Conservation (phyloP, 371 early-diverging fungal genomes). For the Mortierella sp. region DNA sequence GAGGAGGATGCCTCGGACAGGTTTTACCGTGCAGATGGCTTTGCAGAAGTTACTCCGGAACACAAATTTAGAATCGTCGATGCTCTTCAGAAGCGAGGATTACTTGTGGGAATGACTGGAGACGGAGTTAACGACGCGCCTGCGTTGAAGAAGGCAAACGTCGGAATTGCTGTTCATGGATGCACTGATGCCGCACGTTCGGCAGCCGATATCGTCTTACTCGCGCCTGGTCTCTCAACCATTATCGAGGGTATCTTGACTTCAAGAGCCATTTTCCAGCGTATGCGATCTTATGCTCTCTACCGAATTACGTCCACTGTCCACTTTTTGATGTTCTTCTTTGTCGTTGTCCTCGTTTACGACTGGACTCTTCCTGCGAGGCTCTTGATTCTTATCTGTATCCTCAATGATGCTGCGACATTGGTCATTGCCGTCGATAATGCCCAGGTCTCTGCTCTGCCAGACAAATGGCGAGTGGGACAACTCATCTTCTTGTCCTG, state of each 20-base stretch:
- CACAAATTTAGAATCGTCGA: constrained; percentile 89
- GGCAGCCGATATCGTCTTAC: constrained; percentile 94
- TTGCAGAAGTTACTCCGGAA: constrained; percentile 84
- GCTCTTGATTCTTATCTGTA: constrained; percentile 88
- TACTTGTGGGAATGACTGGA: constrained; percentile 88
- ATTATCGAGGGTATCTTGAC: constrained; percentile 89
- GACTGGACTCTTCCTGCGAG: constrained; percentile 87
- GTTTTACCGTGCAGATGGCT: constrained; percentile 79
- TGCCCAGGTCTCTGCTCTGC: constrained; percentile 84
- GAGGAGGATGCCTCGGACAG: constrained; percentile 68
- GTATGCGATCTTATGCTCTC: constrained; percentile 92
- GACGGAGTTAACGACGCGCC: constrained; percentile 93
- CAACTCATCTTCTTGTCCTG: constrained; percentile 86
- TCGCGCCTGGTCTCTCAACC: constrained; percentile 90
- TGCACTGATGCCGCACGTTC: constrained; percentile 95
- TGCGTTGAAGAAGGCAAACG: constrained; percentile 90
- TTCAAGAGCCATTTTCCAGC: constrained; percentile 93
- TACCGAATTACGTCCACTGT: constrained; percentile 95
- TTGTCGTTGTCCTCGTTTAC: constrained; percentile 82
- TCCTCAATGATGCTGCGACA: constrained; percentile 92
- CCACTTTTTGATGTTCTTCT: constrained; percentile 94
- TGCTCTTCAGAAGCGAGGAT: constrained; percentile 79
- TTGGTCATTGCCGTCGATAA: constrained; percentile 94
- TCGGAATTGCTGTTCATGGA: constrained; percentile 89
- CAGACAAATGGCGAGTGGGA: constrained; percentile 95